Evolutionary conservation across 345 rosid species (phyloP).

Genomic region (Ricinus communis): DNA sequence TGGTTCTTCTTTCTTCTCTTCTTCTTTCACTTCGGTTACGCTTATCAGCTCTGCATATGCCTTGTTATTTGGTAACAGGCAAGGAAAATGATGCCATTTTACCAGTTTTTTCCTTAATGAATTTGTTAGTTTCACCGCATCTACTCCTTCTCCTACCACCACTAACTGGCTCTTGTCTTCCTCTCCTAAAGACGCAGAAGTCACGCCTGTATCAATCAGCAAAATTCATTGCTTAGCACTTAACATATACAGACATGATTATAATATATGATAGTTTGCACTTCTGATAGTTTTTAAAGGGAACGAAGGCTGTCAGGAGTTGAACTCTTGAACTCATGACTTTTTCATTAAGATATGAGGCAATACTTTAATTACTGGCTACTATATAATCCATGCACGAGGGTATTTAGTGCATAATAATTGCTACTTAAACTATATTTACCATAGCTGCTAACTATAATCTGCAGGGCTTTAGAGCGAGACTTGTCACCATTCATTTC

Average conservation of each 20-base stretch:
- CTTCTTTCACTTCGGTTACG: conserved; percentile 7
- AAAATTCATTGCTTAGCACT: neutral
- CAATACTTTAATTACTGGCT: no score
- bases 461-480: conserved; percentile 27
- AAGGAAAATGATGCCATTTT: neutral
- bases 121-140: neutral
- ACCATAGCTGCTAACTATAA: conserved; percentile 27
- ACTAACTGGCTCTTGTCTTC: conserved; percentile 18
- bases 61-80: neutral
- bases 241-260: no score
- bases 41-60: conserved; percentile 7
- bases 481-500: conserved; percentile 13
- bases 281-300: no score
- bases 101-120: conserved; percentile 9
- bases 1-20: neutral
- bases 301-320: no score
- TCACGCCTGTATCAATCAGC: conserved; percentile 2
- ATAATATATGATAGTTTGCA: no score
- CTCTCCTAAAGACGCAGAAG: neutral
- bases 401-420: no score
- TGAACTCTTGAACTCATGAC: no score
- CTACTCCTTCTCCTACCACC: conserved; percentile 14
- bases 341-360: no score
- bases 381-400: no score
- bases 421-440: neutral